Conservation (phyloP, 2,329 filamentous ascomycete species). For the Xylariomycetidae sp. region DNA sequence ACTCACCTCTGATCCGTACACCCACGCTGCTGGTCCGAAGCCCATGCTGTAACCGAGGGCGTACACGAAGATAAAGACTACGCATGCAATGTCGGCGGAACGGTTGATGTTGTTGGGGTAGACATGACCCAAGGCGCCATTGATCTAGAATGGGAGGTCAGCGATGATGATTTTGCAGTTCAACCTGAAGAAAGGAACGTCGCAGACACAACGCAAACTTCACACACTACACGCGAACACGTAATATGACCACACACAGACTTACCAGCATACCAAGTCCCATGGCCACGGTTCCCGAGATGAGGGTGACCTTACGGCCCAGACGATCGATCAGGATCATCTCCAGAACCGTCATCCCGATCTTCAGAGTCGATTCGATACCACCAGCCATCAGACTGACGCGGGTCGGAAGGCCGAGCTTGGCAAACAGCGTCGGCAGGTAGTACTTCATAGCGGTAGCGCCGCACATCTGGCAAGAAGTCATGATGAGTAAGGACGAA, state of each 20-base stretch:
- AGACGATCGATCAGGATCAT: slow-evolving; percentile 51
- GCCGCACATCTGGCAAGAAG: slow-evolving; percentile 33
- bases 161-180: no score
- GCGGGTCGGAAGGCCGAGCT: slow-evolving; percentile 42
- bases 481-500: no score
- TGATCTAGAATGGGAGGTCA: no score
- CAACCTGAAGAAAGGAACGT: no score
- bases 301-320: slow-evolving; percentile 43
- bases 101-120: slow-evolving; percentile 45
- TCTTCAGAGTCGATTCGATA: slow-evolving; percentile 52
- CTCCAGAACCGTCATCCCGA: slow-evolving; percentile 48
- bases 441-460: slow-evolving; percentile 57
- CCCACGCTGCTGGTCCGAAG: slow-evolving; percentile 52
- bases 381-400: slow-evolving; percentile 47
- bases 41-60: slow-evolving; percentile 52
- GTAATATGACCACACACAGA: no score
- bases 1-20: slow-evolving; percentile 50
- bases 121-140: slow-evolving; percentile 43
- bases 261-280: slow-evolving; percentile 45
- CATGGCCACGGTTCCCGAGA: slow-evolving; percentile 46
- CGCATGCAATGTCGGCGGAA: slow-evolving; percentile 42
- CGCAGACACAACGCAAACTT: no score
- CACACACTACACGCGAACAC: no score
- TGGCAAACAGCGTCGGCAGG: slow-evolving; percentile 45
- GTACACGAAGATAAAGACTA: slow-evolving; percentile 53